Base-by-base conservation (phyloP, 805 yeast genomes). In the Cyberlindnera xishuangbannaensis region DNA sequence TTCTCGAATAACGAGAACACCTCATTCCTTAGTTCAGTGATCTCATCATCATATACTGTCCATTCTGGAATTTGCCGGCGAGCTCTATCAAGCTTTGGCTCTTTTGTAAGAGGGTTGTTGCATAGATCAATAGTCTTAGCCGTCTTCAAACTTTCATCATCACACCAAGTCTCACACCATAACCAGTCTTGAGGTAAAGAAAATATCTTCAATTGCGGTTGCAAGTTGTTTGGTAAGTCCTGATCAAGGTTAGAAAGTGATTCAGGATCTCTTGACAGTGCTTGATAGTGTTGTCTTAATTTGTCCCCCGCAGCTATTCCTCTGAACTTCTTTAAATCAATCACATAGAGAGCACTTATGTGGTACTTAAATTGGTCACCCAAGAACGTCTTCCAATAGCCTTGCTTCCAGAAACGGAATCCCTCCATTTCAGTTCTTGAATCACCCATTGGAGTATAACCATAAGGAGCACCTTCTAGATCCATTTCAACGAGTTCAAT, bases 91-190 rank as follows among this genome's bases (percentile, higher is more conserved):
- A 83, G 58, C 50, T 84, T 85, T 15, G 82, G 78, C 50, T 85
- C 95, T 45, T 79, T 79, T 0, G 92, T 80, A 36, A 81, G 53
- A 2, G 95, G 95, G 48, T 86, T 84, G 54, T 82, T 82, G 59
- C 95, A 85, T 40, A 85, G 60, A 49, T 85, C 95, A 41, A 85
- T 82, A 9, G 88, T 81, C 53, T 77, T 82, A 3, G 95, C 95
- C 0, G 61, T 59, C 34, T 53, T 54, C 37, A 80, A 58, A 21
- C 73, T 61, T 31, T 69, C 80, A 42, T 78, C 83, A 19, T 77
- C 67, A 55, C 95, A 83, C 95, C 95, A 85, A 0, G 95, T 85
- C 51, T 85, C 95, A 59, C 95, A 86, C 95, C 95, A 86, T 24
- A 84, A 61, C 94, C 95, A 85, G 28, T 83, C 88, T 45, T 79